Percentiles rank a stretch among this genome's conserved stretches.
These are phyloP conservation scores for Arabis hirsuta DNA, from an alignment of 345 rosid genomes.

Conservation along the genomic window DNA sequence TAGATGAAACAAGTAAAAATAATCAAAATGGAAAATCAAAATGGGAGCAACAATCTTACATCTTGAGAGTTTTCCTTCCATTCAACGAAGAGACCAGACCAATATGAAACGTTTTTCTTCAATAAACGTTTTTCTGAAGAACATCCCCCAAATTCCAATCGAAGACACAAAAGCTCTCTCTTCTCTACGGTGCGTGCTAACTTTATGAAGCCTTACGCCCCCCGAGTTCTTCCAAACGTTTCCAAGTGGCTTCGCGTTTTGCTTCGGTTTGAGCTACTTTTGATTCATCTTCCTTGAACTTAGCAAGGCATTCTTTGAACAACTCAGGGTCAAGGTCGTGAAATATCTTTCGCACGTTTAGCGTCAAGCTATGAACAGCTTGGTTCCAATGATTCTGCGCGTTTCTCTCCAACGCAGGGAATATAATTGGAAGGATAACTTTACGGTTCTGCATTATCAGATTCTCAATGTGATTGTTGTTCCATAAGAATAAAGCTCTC, in stretches of 20 bases:
- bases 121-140: constrained; percentile 29
- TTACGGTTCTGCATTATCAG: constrained; percentile 65
- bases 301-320: constrained; percentile 60
- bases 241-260: constrained; percentile 69
- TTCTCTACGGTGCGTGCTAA: constrained; percentile 31
- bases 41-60: constrained; percentile 39
- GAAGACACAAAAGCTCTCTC: constrained; percentile 25
- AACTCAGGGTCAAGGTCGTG: constrained; percentile 69
- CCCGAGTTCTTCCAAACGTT: constrained; percentile 67
- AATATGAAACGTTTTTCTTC: constrained; percentile 24
- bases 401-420: constrained; percentile 68
- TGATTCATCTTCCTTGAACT: constrained; percentile 61
- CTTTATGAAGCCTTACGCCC: constrained; percentile 34
- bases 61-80: constrained; percentile 22
- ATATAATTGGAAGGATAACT: constrained; percentile 66
- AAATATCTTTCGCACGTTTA: constrained; percentile 68
- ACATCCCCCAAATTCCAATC: constrained; percentile 22
- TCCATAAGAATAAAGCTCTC: constrained; percentile 76
- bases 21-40: constrained; percentile 24
- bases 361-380: constrained; percentile 69
- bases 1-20: constrained; percentile 17
- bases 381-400: constrained; percentile 74
- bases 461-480: constrained; percentile 74
- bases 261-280: constrained; percentile 49
- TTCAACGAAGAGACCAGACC: constrained; percentile 24